A percentile compares a stretch with the other conserved stretches of the same genome.
Conservation (phyloP, 495 filamentous ascomycete species). For the Elaphomyces granulatus region DNA sequence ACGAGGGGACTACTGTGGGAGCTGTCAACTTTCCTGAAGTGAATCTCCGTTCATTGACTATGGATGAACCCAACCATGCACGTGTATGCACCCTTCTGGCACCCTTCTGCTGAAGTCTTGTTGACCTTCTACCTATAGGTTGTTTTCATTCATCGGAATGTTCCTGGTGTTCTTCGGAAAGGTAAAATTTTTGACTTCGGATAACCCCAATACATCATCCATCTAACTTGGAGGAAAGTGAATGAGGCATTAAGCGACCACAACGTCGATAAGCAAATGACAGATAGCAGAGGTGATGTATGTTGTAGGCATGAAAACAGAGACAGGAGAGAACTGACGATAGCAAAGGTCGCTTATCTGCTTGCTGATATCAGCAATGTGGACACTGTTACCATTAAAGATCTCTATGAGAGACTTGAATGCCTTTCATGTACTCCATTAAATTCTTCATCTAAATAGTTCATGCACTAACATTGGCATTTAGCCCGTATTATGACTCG, state of each 20-base stretch:
- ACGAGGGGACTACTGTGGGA: slow-evolving; percentile 72
- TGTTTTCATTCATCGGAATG: slow-evolving; percentile 90
- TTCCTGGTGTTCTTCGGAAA: slow-evolving; percentile 84
- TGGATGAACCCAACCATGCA: slow-evolving; percentile 76
- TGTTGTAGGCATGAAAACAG: slow-evolving; percentile 9
- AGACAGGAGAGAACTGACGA: slow-evolving; percentile 6
- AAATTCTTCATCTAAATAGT: not conserved
- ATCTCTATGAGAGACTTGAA: slow-evolving; percentile 70
- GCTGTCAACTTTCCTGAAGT: slow-evolving; percentile 97
- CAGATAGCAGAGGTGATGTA: slow-evolving; percentile 84
- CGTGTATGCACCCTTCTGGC: slow-evolving; percentile 37
- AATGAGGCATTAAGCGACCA: slow-evolving; percentile 88
- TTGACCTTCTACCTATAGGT: slow-evolving; percentile 32
- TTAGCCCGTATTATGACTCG: slow-evolving; percentile 74
- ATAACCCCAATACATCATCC: slow-evolving; percentile 1
- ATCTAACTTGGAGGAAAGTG: slow-evolving; percentile 33
- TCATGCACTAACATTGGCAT: slow-evolving; percentile 1
- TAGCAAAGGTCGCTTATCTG: slow-evolving; percentile 66
- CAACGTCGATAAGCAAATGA: slow-evolving; percentile 98
- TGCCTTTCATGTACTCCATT: slow-evolving; percentile 50
- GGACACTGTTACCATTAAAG: slow-evolving; percentile 63
- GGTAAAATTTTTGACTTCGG: slow-evolving; percentile 30
- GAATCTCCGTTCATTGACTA: slow-evolving; percentile 66
- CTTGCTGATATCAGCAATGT: slow-evolving; percentile 96
- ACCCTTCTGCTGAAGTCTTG: slow-evolving; percentile 1